A percentile compares a stretch with the other conserved stretches of the same genome.
phyloP scores from a whole-genome alignment of 2,329 filamentous ascomycete species.

The Nemania abortiva region DNA sequence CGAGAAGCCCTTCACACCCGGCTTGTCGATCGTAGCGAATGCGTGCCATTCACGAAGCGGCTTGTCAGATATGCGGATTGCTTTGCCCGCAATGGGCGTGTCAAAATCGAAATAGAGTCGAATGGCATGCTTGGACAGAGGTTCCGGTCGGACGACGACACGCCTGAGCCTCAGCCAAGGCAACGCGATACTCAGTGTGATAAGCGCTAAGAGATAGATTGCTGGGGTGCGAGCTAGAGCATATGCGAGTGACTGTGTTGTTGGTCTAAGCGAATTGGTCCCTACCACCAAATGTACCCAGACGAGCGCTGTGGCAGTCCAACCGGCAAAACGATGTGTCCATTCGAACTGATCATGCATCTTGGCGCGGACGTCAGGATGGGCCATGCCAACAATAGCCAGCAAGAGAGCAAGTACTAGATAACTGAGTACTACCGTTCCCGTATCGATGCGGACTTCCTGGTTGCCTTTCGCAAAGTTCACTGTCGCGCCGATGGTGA shows the following conservation, averaged over 20 bases:
- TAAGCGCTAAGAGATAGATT: constrained; percentile 76
- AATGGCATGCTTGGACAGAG: constrained; percentile 78
- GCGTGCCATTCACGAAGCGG: constrained; percentile 80
- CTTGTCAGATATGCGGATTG: constrained; percentile 69
- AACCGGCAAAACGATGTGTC: constrained; percentile 79
- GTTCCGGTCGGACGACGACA: constrained; percentile 73
- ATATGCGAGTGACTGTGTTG: constrained; percentile 50
- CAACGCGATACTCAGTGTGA: constrained; percentile 74
- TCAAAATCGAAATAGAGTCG: constrained; percentile 77
- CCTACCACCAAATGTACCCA: constrained; percentile 72
- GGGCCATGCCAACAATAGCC: constrained; percentile 41
- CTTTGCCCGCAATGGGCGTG: constrained; percentile 67
- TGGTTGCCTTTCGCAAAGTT: constrained; percentile 44
- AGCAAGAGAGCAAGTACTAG: constrained; percentile 38
- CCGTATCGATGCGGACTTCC: constrained; percentile 36
- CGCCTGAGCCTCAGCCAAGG: constrained; percentile 80
- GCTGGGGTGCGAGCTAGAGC: constrained; percentile 56
- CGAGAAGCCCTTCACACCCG: constrained; percentile 67
- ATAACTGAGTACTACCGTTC: constrained; percentile 40
- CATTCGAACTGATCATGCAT: constrained; percentile 69
- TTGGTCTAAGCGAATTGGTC: constrained; percentile 56
- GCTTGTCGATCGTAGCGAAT: constrained; percentile 75
- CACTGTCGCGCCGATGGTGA: constrained; percentile 51
- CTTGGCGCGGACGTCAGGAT: constrained; percentile 41
- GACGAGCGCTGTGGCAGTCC: constrained; percentile 73